Evolutionary conservation across 768 basidiomycete species (phyloP).

Genomic region (Phlegmacium glaucopus): DNA sequence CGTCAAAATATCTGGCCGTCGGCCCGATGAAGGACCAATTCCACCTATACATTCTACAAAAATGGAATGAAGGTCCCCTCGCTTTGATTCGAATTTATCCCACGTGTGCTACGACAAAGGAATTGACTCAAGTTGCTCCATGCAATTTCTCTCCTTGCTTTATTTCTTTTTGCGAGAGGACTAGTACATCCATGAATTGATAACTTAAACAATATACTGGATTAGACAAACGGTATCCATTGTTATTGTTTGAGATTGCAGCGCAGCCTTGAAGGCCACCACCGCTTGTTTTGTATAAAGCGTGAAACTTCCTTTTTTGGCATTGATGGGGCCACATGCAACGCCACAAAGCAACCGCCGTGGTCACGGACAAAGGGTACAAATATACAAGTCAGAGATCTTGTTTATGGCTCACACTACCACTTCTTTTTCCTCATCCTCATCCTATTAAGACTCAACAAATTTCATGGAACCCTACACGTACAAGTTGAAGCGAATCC

Average conservation of each 20-base stretch:
- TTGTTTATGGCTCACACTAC: neutral
- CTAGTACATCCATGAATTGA: too few relatives aligned
- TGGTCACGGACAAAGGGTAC: neutral
- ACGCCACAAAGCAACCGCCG: neutral
- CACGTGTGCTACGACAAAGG: too few relatives aligned
- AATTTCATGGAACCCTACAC: too few relatives aligned
- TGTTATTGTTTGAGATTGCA: neutral
- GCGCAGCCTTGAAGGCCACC: neutral
- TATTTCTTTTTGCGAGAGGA: conserved; percentile 2
- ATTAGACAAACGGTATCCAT: neutral
- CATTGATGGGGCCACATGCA: neutral
- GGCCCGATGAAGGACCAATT: conserved; percentile 47
- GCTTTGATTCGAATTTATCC: too few relatives aligned
- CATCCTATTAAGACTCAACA: too few relatives aligned
- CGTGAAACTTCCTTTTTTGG: neutral
- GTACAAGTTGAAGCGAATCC: too few relatives aligned
- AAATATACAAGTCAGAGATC: neutral
- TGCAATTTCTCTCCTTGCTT: too few relatives aligned
- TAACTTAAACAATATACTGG: too few relatives aligned
- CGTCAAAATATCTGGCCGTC: conserved; percentile 57
- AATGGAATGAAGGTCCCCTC: conserved; percentile 12
- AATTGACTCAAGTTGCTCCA: too few relatives aligned
- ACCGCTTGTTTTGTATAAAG: neutral
- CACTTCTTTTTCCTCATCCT: too few relatives aligned
- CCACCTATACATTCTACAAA: conserved; percentile 10